A percentile compares a stretch with the other conserved stretches of the same genome.
These are phyloP conservation scores for Tetrahymena malaccensis DNA, from an alignment of 73 alveolate species.

Conservation along the genomic window DNA sequence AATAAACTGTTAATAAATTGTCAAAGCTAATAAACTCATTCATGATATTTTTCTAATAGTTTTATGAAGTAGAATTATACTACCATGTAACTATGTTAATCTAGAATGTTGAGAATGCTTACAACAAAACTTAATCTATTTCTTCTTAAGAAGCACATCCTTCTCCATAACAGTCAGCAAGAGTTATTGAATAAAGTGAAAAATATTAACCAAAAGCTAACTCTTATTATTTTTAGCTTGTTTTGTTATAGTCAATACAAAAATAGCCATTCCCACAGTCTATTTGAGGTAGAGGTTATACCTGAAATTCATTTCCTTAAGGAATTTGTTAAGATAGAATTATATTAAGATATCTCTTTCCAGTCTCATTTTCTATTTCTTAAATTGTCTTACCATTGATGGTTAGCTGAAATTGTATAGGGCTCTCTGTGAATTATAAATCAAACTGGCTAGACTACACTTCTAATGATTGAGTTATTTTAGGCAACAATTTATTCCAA, in stretches of 20 bases:
- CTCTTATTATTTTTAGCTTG: background rate
- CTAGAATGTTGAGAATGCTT: background rate
- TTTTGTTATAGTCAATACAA: background rate
- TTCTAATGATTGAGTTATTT: background rate
- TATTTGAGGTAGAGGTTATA: background rate
- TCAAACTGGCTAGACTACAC: background rate
- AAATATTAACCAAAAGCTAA: background rate
- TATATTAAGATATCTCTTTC: background rate
- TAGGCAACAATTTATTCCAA: background rate
- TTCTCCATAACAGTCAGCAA: too few relatives aligned
- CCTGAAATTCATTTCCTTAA: background rate
- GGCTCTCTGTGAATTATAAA: background rate
- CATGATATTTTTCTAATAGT: background rate
- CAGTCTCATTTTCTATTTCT: background rate
- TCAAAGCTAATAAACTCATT: background rate
- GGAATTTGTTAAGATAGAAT: background rate
- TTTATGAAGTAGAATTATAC: background rate
- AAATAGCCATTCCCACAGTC: background rate
- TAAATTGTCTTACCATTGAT: background rate
- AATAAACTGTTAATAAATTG: background rate
- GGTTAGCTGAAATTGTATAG: background rate
- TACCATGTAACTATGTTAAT: background rate
- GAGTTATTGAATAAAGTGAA: too few relatives aligned
- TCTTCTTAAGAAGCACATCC: background rate
- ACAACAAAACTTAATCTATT: background rate